Percentiles rank a stretch among this genome's conserved stretches.
phyloP scores from a whole-genome alignment of 2,329 filamentous ascomycete genomes.

The Ophiostoma tasmaniense region DNA sequence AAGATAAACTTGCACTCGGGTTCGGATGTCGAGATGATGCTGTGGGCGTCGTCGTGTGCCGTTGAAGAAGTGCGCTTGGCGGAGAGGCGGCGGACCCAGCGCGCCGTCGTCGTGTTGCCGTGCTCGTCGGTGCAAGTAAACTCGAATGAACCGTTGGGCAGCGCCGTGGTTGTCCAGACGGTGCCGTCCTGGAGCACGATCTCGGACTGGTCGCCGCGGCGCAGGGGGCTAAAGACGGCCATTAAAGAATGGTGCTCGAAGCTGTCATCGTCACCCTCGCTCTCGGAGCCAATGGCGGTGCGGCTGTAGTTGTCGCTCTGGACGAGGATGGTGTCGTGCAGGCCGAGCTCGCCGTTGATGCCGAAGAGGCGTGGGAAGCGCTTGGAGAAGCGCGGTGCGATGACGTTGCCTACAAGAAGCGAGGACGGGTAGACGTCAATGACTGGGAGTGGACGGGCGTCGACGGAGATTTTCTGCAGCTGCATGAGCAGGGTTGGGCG shows the following conservation, averaged over 20 bases:
- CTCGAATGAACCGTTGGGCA: slow-evolving; percentile 53
- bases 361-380: slow-evolving; percentile 57
- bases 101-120: slow-evolving; percentile 51
- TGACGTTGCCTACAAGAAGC: slow-evolving; percentile 46
- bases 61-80: slow-evolving; percentile 22
- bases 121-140: slow-evolving; percentile 53
- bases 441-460: slow-evolving; percentile 55
- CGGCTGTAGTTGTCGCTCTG: slow-evolving; percentile 58
- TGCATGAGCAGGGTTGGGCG: slow-evolving; percentile 63
- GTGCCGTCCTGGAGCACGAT: slow-evolving; percentile 58
- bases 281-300: slow-evolving; percentile 27
- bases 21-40: slow-evolving; percentile 20
- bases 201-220: slow-evolving; percentile 49
- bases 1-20: slow-evolving; percentile 59
- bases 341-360: slow-evolving; percentile 52
- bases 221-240: slow-evolving; percentile 58
- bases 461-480: slow-evolving; percentile 55
- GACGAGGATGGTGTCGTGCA: slow-evolving; percentile 63
- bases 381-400: slow-evolving; percentile 50
- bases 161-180: slow-evolving; percentile 47
- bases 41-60: slow-evolving; percentile 15
- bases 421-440: slow-evolving; percentile 67
- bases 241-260: slow-evolving; percentile 44
- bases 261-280: slow-evolving; percentile 39
- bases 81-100: slow-evolving; percentile 55